phyloP scores from a whole-genome alignment of 441 rosid genomes.

The Gossypium laxum region DNA sequence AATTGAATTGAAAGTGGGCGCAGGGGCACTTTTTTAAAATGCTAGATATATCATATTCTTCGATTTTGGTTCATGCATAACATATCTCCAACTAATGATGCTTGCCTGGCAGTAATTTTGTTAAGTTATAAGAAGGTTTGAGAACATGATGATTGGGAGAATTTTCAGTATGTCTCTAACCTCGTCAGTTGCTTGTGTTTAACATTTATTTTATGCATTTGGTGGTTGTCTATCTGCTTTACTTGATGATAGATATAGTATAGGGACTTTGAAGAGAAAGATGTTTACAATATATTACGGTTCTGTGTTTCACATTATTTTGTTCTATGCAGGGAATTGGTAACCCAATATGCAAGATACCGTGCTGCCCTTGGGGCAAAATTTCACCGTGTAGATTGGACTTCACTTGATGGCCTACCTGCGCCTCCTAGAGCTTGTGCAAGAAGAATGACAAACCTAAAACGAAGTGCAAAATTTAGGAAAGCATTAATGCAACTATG shows the following conservation, averaged over 20 bases:
- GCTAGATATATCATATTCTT: not conserved
- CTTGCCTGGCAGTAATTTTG: slow-evolving; percentile 2
- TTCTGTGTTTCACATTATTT: slow-evolving; percentile 18
- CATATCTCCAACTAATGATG: slow-evolving; percentile 7
- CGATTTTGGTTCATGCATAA: not conserved
- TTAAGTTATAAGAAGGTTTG: slow-evolving; percentile 1
- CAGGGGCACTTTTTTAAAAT: not conserved
- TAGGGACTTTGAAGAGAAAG: slow-evolving; percentile 1
- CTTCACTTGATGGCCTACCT: slow-evolving; percentile 58
- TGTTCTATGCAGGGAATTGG: slow-evolving; percentile 56
- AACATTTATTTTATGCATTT: slow-evolving; percentile 6
- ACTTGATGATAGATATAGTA: slow-evolving; percentile 7
- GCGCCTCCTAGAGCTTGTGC: slow-evolving; percentile 55
- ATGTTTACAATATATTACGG: not conserved
- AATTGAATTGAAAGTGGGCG: not conserved
- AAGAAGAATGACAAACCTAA: slow-evolving; percentile 58
- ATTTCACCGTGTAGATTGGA: slow-evolving; percentile 71
- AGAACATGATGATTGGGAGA: not conserved
- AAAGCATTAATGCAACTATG: slow-evolving; percentile 73
- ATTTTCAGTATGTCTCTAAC: not conserved
- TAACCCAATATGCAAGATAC: slow-evolving; percentile 61
- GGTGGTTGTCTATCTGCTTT: slow-evolving; percentile 13
- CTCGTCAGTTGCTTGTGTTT: not conserved
- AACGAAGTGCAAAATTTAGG: slow-evolving; percentile 45
- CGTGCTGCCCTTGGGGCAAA: slow-evolving; percentile 78